Evolutionary conservation across 352 stramenopile species (phyloP), one percentile per base, ranked within the genome.

Genomic region (Hyaloperonospora brassicae): DNA sequence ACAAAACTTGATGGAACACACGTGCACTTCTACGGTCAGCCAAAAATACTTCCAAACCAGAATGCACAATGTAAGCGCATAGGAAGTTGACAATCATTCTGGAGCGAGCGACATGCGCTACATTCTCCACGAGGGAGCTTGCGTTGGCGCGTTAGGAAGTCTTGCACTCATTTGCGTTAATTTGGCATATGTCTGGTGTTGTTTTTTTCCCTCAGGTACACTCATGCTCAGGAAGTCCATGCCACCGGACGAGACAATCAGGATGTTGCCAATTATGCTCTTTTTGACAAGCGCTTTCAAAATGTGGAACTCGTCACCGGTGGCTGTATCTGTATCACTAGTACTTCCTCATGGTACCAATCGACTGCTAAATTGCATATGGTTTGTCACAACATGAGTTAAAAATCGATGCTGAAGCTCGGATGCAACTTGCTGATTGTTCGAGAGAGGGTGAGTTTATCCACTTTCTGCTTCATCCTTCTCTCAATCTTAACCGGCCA

Each of bases 221-320:
- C n/a, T n/a, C 40, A 39, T 1, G 52, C 21, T 45, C n/a, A 13
- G 40, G n/a, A 2, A 27, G n/a, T 8, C 40, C 40, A 9, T 45
- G 40, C 40, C 40, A 45, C 17, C 7, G 10, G 22, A 45, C 40
- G 12, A 45, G 14, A 2, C 40, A 45, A 25, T 27, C 40, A 25
- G 17, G 11, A 6, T 10, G 50, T 47, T 80, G 56, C 12, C 12
- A 12, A 39, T 12, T 12, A 12, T 7, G 7, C 12, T 39, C 34
- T 39, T 39, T 7, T 12, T 7, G 12, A 39, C 7, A 39, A 7
- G 34, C 12, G 7, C 12, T 12, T 12, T 39, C 7, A 39, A 7
- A 12, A 39, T 39, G 34, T 39, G 12, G 34, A 39, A 12, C 34
- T 39, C 12, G 34, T 39, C 34, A 12, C 12, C 12, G 34, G 7